Base-by-base conservation (phyloP, 2,329 filamentous ascomycete species). In the Biscogniauxia mediterranea region DNA sequence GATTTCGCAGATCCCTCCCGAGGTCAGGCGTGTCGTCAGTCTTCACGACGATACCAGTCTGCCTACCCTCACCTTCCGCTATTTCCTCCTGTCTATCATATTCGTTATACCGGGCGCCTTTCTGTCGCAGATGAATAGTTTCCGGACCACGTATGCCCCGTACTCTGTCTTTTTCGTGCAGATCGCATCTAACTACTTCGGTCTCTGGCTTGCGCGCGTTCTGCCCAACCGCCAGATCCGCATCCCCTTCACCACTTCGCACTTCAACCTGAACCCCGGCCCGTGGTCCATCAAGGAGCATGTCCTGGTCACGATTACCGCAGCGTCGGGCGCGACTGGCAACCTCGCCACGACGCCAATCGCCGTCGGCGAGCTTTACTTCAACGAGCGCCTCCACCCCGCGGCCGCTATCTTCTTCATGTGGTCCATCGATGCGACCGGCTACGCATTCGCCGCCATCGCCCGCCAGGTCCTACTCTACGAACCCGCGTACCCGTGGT, bases 81-180 rank as follows among this genome's bases (percentile, higher is more conserved):
- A 85, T 67, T 84, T 86, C 66, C 56, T 87, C 23, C 74, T 87
- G 23, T 78, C 81, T 5, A 70, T 83, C 58, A 62, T 87, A 19
- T 86, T 86, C 66, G 80, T 86, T 52, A 77, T 80, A 0, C 83
- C 84, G 0, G 85, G 84, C 2, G 84, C 84, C 1, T 83, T 87
- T 64, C 69, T 87, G 2, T 83, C 81, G 5, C 80, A 83, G 67
- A 81, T 86, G 78, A 81, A 79, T 62, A 77, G 80, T 55, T 87
- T 80, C 67, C 79, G 85, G 52, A 87, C 85, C 1, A 87, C 85
- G 0, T 80, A 79, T 52, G 82, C 83, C 0, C 80, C 81, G 0
- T 88, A 86, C 68, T 85, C 84, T 0, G 80, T 87, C 54, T 86
- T 87, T 70, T 87, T 88, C 63, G 84, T 87, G 32, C 83, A 85